Base-by-base conservation (phyloP, 2,329 filamentous ascomycete genomes). In the Fonsecaea multimorphosa region DNA sequence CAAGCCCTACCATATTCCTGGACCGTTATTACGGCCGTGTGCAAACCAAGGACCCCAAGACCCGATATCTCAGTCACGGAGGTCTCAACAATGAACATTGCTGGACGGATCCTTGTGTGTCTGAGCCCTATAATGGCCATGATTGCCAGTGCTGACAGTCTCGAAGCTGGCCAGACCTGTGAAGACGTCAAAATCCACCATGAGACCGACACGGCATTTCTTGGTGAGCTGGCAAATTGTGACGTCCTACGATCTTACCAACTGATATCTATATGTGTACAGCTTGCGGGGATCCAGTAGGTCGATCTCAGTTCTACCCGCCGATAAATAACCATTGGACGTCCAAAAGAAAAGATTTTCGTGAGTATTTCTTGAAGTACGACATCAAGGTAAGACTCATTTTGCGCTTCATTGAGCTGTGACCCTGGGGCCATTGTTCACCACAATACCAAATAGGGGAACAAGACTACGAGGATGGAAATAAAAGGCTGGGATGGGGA, bases 121-220 rank as follows among this genome's bases (percentile, higher is more conserved):
- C 7, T 19, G 19, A 34, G 27, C 29, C 29, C 11, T 34, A 9
- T 34, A 3, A 7, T 34, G 2, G 6, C 6, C 4, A 7, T 12
- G 32, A 7, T 34, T 7, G 11, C 32, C 6, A 7, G n/a, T 34
- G 27, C 51, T 54, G 2, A 54, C 27, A 32, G 1, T 34, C 14
- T 11, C 16, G 8, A 54, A 54, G 51, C 51, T 14, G 51, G 51
- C 14, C 14, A 54, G 27, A 54, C 51, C 27, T 54, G 51, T 34
- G 51, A 54, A 54, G 51, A 54, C 31, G 51, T 54, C 24, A 54
- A 54, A 14, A 54, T 54, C 31, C 51, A 54, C 16, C 51, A 54
- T 32, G 51, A 54, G 31, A 31, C 51, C 24, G 12, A 54, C 51
- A 54, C 51, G 3, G 51, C 51, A 11, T 52, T 52, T 31, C 22